Percentiles rank a stretch among this genome's conserved stretches.
Evolutionary conservation across 2,329 filamentous ascomycete species (phyloP).

Genomic region (Trichoderma sp.): DNA sequence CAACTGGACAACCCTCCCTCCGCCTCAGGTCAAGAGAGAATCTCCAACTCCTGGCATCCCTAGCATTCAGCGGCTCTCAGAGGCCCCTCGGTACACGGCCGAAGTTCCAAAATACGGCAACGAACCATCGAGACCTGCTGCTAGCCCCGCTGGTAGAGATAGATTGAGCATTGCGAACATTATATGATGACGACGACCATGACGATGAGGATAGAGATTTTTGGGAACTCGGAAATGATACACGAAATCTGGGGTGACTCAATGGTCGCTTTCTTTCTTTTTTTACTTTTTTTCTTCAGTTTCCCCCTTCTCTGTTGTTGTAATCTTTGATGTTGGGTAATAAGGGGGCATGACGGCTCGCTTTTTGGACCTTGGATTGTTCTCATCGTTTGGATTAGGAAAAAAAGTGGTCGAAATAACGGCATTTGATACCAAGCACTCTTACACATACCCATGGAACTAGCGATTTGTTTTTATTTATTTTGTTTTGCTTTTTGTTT

Average conservation of each 20-base stretch:
- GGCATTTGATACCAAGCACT: slow-evolving; percentile 18
- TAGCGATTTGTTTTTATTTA: neutral
- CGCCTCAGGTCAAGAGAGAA: slow-evolving; percentile 41
- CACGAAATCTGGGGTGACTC: slow-evolving; percentile 5
- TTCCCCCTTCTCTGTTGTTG: neutral
- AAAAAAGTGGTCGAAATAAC: slow-evolving; percentile 10
- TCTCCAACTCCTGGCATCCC: slow-evolving; percentile 30
- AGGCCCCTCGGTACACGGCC: slow-evolving; percentile 34
- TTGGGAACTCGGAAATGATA: slow-evolving; percentile 4
- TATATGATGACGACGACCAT: slow-evolving; percentile 35
- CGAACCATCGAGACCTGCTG: slow-evolving; percentile 30
- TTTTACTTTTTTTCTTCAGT: neutral
- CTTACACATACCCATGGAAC: slow-evolving; percentile 12
- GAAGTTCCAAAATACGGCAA: slow-evolving; percentile 29
- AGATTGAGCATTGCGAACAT: slow-evolving; percentile 49
- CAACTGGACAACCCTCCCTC: slow-evolving; percentile 35
- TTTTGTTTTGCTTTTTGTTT: neutral
- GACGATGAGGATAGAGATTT: neutral
- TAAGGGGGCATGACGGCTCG: neutral
- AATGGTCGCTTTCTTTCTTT: neutral
- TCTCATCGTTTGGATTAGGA: slow-evolving; percentile 6
- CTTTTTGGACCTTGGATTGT: neutral
- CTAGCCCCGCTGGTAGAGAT: slow-evolving; percentile 34
- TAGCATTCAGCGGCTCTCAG: slow-evolving; percentile 33
- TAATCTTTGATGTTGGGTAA: neutral